Evolutionary conservation across 345 rosid species (phyloP).

Genomic region (Euphorbia peplus): DNA sequence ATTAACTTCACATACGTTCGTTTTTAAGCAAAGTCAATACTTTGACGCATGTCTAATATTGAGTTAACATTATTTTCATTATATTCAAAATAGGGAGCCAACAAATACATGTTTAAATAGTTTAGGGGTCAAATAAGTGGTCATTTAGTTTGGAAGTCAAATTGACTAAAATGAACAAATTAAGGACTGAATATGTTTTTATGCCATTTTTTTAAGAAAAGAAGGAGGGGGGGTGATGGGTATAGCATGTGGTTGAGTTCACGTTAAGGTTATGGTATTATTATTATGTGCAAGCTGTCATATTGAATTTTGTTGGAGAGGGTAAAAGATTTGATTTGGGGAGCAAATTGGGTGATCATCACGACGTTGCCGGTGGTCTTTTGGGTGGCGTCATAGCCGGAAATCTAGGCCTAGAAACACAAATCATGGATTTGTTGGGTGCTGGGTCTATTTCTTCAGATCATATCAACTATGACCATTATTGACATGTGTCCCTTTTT

Average conservation of each 20-base stretch:
- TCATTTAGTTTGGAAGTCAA: too few relatives aligned
- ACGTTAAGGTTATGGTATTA: constrained; percentile 22
- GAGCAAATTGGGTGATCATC: background rate
- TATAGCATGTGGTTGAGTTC: constrained; percentile 11
- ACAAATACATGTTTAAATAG: too few relatives aligned
- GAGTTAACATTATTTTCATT: too few relatives aligned
- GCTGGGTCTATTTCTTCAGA: background rate
- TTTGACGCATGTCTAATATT: too few relatives aligned
- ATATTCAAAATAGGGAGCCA: too few relatives aligned
- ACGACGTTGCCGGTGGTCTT: background rate
- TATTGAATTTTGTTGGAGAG: background rate
- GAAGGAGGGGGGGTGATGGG: background rate
- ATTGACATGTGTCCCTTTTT: background rate
- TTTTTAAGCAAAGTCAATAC: too few relatives aligned
- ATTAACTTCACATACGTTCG: too few relatives aligned
- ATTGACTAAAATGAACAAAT: too few relatives aligned
- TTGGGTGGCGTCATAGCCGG: background rate
- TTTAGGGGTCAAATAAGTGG: too few relatives aligned
- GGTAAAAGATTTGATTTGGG: background rate
- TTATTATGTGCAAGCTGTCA: constrained; percentile 3
- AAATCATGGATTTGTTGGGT: background rate
- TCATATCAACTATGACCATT: too few relatives aligned
- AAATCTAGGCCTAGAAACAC: background rate
- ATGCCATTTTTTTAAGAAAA: too few relatives aligned
- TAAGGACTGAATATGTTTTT: too few relatives aligned